Evolutionary conservation across 805 yeast species (phyloP), one percentile per base, ranked within the genome.

Genomic region (Jamesozyma lodderae): DNA sequence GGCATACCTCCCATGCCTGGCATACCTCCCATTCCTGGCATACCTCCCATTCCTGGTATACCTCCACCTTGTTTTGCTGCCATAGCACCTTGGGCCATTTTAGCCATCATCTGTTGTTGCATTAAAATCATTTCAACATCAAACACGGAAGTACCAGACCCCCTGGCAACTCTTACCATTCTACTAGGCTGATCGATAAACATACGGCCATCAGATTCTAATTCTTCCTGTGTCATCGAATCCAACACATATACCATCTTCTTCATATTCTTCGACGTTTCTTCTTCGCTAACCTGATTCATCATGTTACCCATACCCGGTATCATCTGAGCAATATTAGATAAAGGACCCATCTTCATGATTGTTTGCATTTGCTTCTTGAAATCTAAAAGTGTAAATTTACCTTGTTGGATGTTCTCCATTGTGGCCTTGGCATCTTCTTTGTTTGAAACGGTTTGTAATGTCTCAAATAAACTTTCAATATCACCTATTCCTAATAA

Each of bases 301-400:
- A 90, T 80, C 70, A 90, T 71, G 26, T 88, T 76, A 64, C 87
- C 75, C 53, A 96, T 85, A 19, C 81, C 92, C 0, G 98, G 98
- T 42, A 90, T 78, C 96, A 90, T 90, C 38, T 81, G 76, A 3
- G 96, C 96, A 45, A 90, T 85, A 58, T 92, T 88, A 18, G 94
- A 79, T 38, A 90, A 65, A 3, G 97, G 96, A 2, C 98, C 98
- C 94, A 92, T 85, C 61, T 92, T 92, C 75, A 90, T 70, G 51
- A 92, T 82, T 48, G 88, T 90, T 59, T 82, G 81, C 94, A 90
- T 82, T 62, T 92, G 97, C 38, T 90, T 82, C 53, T 92, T 88
- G 64, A 90, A 76, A 62, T 92, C 97, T 44, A 85, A 70, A 39
- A 90, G 68, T 1, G 97, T 87, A 63, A 90, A 90, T 51, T 84